Base-by-base conservation (phyloP, 2,329 filamentous ascomycete species). In the Corniculantispora saksenae region DNA sequence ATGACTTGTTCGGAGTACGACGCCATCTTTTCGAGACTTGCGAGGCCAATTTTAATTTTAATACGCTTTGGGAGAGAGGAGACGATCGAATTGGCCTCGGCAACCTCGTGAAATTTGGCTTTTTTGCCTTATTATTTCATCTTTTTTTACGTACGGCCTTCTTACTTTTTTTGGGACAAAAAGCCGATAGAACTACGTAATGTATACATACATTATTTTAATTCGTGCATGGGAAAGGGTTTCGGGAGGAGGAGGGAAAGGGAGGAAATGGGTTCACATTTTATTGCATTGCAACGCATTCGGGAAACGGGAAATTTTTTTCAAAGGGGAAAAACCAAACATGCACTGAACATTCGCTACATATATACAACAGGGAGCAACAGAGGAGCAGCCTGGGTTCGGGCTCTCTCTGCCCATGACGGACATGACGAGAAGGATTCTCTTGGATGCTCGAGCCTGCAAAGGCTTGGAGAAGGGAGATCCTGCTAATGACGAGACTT, bases 191-290 rank as follows among this genome's bases (percentile, higher is more conserved):
- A 75, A 77, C 71, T 78, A 72, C 71, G 69, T 73, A 77, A 78
- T 78, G 76, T 78, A 76, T 78, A 78, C 72, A 77, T 69, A 73
- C 67, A 65, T 69, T 70, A 70, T 53, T 72, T 68, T 77, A 78
- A 77, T 77, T 69, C 68, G 74, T 77, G 75, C 73, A 75, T 73
- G 69, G 68, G 68, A 62, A 70, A 60, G 67, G 66, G 56, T 50
- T 68, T 68, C 65, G 69, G 70, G 71, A 76, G 70, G 58, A 5
- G 75, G 70, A 65, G 67, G 67, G 71, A 73, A 72, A 13, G 13
- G 35, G 35, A 38, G 7, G 35, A 38, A n/a, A n/a, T n/a, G n/a
- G n/a, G n/a, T n/a, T 38, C 13, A 8, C 13, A 38, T 38, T 38
- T 38, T 68, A 69, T 68, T 70, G 69, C 68, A 70, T 68, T 66